These are phyloP conservation scores for Daldinia sp. DNA, from an alignment of 2,329 filamentous ascomycete species.

Conservation along the genomic window DNA sequence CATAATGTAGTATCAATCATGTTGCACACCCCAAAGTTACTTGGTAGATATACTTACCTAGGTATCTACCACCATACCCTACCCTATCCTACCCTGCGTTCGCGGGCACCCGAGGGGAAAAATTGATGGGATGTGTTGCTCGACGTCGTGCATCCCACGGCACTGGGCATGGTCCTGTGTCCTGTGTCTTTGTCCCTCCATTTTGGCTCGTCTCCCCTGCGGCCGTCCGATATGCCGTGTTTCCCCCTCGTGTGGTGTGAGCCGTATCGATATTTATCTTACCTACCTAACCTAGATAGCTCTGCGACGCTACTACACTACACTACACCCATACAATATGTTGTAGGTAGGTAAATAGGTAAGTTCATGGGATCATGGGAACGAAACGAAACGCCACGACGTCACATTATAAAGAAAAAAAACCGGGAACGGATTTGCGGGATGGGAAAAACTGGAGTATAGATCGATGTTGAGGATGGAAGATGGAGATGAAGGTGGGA, in stretches of 20 bases:
- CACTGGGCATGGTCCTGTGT: no score
- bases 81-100: constrained; percentile 15
- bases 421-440: background rate
- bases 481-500: no score
- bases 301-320: no score
- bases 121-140: background rate
- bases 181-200: no score
- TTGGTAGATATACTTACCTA: constrained; percentile 4
- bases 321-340: no score
- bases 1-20: background rate
- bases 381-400: background rate
- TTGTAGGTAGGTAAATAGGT: no score
- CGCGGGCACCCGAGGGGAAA: constrained; percentile 25
- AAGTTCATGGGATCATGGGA: no score
- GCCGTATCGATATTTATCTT: background rate
- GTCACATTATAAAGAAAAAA: background rate
- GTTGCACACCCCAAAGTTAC: constrained; percentile 17
- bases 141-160: constrained; percentile 17
- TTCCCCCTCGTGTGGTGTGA: background rate
- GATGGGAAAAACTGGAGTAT: background rate
- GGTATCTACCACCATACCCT: background rate
- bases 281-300: background rate
- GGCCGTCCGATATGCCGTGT: constrained; percentile 7
- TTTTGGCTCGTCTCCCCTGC: background rate
- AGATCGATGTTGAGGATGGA: background rate